Percentiles rank a stretch among this genome's conserved stretches.
Conservation (phyloP, 2,329 filamentous ascomycete genomes). For the Penicillium brasilianum region DNA sequence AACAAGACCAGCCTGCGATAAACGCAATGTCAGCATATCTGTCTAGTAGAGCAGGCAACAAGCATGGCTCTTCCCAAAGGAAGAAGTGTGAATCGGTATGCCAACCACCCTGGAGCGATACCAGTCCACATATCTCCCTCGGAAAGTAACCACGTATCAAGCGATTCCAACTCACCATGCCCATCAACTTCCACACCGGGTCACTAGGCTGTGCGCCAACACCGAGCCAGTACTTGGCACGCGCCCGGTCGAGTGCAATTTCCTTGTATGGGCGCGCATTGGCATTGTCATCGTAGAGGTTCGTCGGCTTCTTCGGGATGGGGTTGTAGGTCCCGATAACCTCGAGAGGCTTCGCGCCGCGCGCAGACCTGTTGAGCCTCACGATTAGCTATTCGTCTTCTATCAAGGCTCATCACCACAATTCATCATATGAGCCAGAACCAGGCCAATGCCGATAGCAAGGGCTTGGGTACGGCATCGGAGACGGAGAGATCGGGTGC, state of each 20-base stretch:
- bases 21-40: constrained; percentile 8
- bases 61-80: background rate
- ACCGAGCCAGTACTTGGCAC: constrained; percentile 94
- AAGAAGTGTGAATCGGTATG: background rate
- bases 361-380: constrained; percentile 68
- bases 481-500: background rate
- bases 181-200: constrained; percentile 82
- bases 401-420: background rate
- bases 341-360: constrained; percentile 87
- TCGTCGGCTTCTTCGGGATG: constrained; percentile 58
- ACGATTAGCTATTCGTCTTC: constrained; percentile 7
- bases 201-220: constrained; percentile 95
- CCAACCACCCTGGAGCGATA: background rate
- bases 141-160: background rate
- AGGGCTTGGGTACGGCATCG: background rate
- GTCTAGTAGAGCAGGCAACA: background rate
- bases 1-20: constrained; percentile 41
- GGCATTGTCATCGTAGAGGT: constrained; percentile 53
- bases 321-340: constrained; percentile 76
- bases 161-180: constrained; percentile 65
- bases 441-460: background rate
- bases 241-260: constrained; percentile 78
- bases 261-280: constrained; percentile 82
- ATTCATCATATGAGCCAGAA: background rate
- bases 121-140: background rate